Conservation (phyloP, 495 filamentous ascomycete species). For the Cercophora sp. region DNA sequence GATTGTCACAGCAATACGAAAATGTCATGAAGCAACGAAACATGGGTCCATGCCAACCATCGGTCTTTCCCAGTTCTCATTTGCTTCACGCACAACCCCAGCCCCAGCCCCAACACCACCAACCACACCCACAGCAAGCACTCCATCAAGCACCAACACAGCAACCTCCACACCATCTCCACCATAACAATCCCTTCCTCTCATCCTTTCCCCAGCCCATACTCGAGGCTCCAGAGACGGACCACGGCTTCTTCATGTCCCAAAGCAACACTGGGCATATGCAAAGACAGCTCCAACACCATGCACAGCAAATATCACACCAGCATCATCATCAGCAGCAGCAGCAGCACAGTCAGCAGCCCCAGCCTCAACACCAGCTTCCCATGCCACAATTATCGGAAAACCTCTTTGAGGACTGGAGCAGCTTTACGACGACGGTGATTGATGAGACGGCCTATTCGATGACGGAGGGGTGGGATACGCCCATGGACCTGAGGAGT, state of each 20-base stretch:
- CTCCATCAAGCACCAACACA: constrained; percentile 13
- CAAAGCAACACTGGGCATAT: constrained; percentile 29
- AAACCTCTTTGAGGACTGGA: constrained; percentile 29
- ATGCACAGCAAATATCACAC: constrained; percentile 6
- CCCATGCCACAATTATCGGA: constrained; percentile 3
- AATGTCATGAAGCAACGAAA: constrained; percentile 20
- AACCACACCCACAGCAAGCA: constrained; percentile 3
- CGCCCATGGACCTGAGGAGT: not conserved
- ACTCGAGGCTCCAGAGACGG: constrained; percentile 9
- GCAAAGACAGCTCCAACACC: constrained; percentile 11
- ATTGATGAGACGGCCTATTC: constrained; percentile 21
- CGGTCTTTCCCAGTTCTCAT: constrained; percentile 4
- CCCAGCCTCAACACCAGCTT: constrained; percentile 9
- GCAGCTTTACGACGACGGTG: constrained; percentile 22
- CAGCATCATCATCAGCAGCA: constrained; percentile 10
- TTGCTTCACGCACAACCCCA: constrained; percentile 8
- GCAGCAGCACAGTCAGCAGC: constrained; percentile 1
- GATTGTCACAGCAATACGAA: constrained; percentile 9
- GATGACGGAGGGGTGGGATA: constrained; percentile 17
- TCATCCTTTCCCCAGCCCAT: constrained; percentile 6
- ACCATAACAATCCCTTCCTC: constrained; percentile 11
- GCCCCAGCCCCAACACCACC: constrained; percentile 6
- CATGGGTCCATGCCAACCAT: constrained; percentile 12
- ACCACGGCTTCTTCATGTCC: constrained; percentile 20
- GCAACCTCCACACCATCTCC: constrained; percentile 6